A percentile compares a stretch with the other conserved stretches of the same genome.
Conservation (phyloP, 2,329 filamentous ascomycete species). For the Penicillium psychrosexuale region DNA sequence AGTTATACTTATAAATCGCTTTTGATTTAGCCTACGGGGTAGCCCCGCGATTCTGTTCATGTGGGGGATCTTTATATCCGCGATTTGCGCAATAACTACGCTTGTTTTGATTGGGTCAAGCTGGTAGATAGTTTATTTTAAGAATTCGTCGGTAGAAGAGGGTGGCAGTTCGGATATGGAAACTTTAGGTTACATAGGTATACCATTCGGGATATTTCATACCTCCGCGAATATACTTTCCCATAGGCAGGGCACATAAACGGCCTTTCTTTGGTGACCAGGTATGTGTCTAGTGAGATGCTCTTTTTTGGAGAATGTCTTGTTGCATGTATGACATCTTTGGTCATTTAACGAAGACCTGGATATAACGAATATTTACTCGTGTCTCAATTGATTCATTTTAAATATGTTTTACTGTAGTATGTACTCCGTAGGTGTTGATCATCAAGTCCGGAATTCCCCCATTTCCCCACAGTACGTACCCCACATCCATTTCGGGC, state of each 20-base stretch:
- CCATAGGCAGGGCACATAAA: constrained; percentile 39
- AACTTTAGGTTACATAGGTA: too few relatives aligned
- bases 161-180: not conserved
- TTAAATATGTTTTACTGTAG: too few relatives aligned
- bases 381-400: too few relatives aligned
- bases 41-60: not conserved
- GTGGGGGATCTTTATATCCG: not conserved
- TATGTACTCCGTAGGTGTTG: not conserved
- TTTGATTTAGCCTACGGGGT: not conserved
- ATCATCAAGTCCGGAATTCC: constrained; percentile 1
- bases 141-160: not conserved
- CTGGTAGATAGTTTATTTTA: not conserved
- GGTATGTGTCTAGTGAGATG: constrained; percentile 64
- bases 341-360: not conserved
- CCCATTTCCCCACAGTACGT: constrained; percentile 3
- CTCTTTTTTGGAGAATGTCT: constrained; percentile 21
- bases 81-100: not conserved
- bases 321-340: constrained; percentile 12
- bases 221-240: constrained; percentile 21
- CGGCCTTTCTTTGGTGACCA: constrained; percentile 84
- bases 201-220: not conserved
- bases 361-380: too few relatives aligned
- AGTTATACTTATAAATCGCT: not conserved
- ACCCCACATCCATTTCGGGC: constrained; percentile 2
- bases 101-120: not conserved